Evolutionary conservation across 345 rosid species (phyloP), one percentile per base, ranked within the genome.

Genomic region (Jatropha curcas): DNA sequence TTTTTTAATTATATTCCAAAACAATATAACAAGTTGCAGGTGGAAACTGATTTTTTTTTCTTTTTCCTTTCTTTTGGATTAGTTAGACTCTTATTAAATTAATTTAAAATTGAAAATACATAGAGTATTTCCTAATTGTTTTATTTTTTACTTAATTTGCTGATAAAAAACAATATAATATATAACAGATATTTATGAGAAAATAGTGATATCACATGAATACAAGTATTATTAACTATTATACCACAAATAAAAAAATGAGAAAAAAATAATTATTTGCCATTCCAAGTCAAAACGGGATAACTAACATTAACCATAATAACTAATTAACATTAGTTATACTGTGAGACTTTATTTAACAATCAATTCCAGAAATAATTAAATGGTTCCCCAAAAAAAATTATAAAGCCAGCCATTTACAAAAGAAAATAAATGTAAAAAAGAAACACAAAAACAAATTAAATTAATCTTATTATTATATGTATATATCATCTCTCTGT

Each of bases 351-450:
- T 48, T 67, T 68, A 75, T 50, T 62, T 28, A 69, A 62, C 34
- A 68, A 52, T 51, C 25, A 68, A 52, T 51, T 61, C 45, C 52
- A 50, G 20, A 67, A 75, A 53, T 52, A 69, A 61, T 61, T 13
- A n/a, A n/a, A n/a, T n/a, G n/a, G 48, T 52, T 31, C 20, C 11
- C 7, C 63, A 43, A 52, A 67, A 46, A 71, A 52, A 31, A 64
- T 70, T 62, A 61, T 37, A 67, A 59, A 25, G 7, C 51, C 33
- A 20, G 12, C 67, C 69, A 55, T 76, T 48, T 68, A 52, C 52
- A 68, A 4, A 45, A 64, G 5, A 64, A 5, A 50, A 50, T 31
- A 33, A 30, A 20, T 60, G 33, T 28, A 30, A 33, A 10, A n/a
- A 48, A 48, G 5, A 46, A 48, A 14, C 41, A 72, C 20, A 11